Conservation (phyloP, 768 basidiomycete species). For the Boletus bicolor region DNA sequence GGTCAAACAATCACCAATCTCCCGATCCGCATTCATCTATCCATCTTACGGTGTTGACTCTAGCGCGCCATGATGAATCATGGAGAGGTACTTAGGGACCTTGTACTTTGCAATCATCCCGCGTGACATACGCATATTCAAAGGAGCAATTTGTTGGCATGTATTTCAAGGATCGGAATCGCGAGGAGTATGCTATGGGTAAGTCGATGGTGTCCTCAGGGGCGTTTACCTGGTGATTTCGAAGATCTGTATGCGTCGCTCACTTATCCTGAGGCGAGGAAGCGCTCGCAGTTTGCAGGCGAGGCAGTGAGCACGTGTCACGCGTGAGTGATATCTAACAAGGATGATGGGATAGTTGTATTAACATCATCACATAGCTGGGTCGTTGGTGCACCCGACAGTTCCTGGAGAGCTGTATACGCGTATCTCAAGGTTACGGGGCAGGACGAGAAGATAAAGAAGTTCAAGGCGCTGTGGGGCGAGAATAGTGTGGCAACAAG, state of each 20-base stretch:
- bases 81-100: background rate
- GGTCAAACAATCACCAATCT: slow-evolving; percentile 13
- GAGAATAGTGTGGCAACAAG: slow-evolving; percentile 21
- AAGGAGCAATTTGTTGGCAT: slow-evolving; percentile 10
- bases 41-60: slow-evolving; percentile 8
- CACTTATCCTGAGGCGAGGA: slow-evolving; percentile 26
- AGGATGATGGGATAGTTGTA: too few species aligned
- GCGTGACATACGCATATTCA: slow-evolving; percentile 3
- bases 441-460: slow-evolving; percentile 5
- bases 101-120: slow-evolving; percentile 6
- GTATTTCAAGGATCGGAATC: slow-evolving; percentile 34
- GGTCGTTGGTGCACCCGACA: slow-evolving; percentile 38
- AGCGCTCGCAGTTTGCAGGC: slow-evolving; percentile 10
- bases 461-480: slow-evolving; percentile 29
- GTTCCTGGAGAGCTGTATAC: slow-evolving; percentile 34
- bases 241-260: slow-evolving; percentile 30
- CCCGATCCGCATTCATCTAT: slow-evolving; percentile 6
- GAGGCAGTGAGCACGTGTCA: slow-evolving; percentile 34
- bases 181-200: slow-evolving; percentile 36
- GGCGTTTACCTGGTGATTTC: slow-evolving; percentile 39
- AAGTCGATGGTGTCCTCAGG: slow-evolving; percentile 23
- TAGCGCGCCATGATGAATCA: background rate
- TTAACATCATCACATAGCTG: slow-evolving; percentile 22
- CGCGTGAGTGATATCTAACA: slow-evolving; percentile 22
- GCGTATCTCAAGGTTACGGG: slow-evolving; percentile 18